Percentiles rank a stretch among this genome's conserved stretches.
Conservation (phyloP, 2,329 filamentous ascomycete genomes). For the Pyrenophora tritici-repentis region DNA sequence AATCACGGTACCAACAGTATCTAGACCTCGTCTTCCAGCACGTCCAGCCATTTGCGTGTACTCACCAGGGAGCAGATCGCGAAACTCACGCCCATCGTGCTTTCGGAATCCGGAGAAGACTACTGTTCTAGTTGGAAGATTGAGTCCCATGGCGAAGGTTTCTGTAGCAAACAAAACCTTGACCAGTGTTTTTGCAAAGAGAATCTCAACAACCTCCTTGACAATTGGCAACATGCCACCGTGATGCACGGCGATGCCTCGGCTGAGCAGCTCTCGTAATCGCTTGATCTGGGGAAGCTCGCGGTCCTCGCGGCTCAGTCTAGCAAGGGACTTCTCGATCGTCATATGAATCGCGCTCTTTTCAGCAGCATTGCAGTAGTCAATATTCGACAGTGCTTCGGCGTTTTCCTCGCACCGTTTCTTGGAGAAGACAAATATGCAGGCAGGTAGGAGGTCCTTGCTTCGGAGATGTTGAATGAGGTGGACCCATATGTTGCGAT, state of each 20-base stretch:
- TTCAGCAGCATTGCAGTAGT: conserved; percentile 90
- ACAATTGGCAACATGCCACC: conserved; percentile 93
- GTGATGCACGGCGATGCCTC: conserved; percentile 95
- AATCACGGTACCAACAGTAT: conserved; percentile 91
- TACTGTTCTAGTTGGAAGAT: conserved; percentile 91
- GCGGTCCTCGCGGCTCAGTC: conserved; percentile 88
- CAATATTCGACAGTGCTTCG: conserved; percentile 89
- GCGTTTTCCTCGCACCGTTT: conserved; percentile 97
- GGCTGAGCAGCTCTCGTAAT: conserved; percentile 79
- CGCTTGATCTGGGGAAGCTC: conserved; percentile 89
- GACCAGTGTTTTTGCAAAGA: conserved; percentile 92
- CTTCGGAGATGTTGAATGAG: conserved; percentile 90
- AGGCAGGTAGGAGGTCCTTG: conserved; percentile 83
- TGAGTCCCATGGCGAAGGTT: conserved; percentile 98
- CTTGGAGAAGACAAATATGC: conserved; percentile 99
- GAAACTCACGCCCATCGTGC: conserved; percentile 89
- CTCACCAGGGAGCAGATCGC: conserved; percentile 89
- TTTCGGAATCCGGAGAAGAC: conserved; percentile 98
- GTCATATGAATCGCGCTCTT: conserved; percentile 98
- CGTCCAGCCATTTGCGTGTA: conserved; percentile 99
- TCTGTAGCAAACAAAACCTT: conserved; percentile 98
- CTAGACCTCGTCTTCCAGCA: conserved; percentile 88
- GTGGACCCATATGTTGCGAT: conserved; percentile 96
- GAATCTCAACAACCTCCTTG: conserved; percentile 95
- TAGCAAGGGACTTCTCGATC: conserved; percentile 90